Conservation (phyloP, 345 rosid genomes). For the Alliaria petiolata region DNA sequence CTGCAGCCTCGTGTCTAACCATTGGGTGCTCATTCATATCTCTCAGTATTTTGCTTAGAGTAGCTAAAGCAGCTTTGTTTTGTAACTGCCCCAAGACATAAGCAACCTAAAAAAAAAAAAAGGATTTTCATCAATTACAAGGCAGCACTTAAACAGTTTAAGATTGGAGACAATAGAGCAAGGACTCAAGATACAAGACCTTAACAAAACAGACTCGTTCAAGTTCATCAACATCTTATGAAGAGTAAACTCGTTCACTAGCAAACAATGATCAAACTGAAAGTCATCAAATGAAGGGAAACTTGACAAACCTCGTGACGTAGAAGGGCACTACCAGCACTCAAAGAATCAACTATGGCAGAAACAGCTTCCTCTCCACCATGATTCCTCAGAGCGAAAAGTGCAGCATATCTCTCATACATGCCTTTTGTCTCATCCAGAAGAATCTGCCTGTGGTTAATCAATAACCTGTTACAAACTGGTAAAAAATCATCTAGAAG, state of each 20-base stretch:
- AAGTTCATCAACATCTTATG: background rate
- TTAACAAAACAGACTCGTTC: background rate
- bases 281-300: constrained; percentile 19
- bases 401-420: constrained; percentile 94
- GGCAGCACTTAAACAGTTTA: background rate
- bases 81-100: constrained; percentile 97
- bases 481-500: constrained; percentile 2
- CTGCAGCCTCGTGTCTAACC: constrained; percentile 99
- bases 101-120: constrained; percentile 67
- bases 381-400: constrained; percentile 77
- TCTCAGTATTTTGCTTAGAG: constrained; percentile 65
- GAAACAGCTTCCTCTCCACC: constrained; percentile 83
- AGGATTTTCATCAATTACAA: background rate
- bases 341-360: constrained; percentile 77
- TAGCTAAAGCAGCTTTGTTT: constrained; percentile 77
- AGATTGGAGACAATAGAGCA: background rate
- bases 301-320: constrained; percentile 74
- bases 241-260: background rate
- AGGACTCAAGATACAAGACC: background rate
- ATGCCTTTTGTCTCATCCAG: constrained; percentile 78
- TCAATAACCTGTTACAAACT: constrained; percentile 29
- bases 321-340: constrained; percentile 74
- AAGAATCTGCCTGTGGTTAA: constrained; percentile 63
- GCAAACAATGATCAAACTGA: background rate
- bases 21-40: constrained; percentile 80